Conservation (phyloP, 2,329 filamentous ascomycete genomes). For the Lasiodiplodia sp. region DNA sequence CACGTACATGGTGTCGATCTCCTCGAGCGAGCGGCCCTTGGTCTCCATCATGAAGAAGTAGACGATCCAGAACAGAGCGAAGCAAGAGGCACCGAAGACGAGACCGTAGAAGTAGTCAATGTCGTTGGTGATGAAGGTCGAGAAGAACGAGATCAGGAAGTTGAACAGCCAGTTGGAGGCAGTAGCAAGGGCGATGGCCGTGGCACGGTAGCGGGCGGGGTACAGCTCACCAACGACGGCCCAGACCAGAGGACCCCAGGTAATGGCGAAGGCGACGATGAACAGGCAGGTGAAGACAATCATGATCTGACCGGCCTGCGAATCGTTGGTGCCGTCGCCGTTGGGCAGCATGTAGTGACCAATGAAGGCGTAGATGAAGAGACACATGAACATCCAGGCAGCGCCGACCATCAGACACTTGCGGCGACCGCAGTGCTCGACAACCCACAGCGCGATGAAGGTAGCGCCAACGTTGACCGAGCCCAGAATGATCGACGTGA, state of each 20-base stretch:
- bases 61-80: constrained; percentile 69
- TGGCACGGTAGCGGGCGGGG: constrained; percentile 60
- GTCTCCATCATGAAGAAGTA: constrained; percentile 82
- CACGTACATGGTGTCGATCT: constrained; percentile 78
- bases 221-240: constrained; percentile 72
- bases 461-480: constrained; percentile 58
- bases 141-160: constrained; percentile 70
- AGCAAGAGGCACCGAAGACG: constrained; percentile 76
- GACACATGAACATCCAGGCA: constrained; percentile 63
- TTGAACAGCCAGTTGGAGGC: constrained; percentile 55
- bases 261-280: constrained; percentile 71
- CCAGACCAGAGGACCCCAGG: constrained; percentile 77
- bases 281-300: constrained; percentile 75
- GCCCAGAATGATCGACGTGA: constrained; percentile 57
- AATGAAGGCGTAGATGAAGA: constrained; percentile 61
- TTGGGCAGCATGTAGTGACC: constrained; percentile 53
- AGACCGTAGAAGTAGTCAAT: constrained; percentile 79
- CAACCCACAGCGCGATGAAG: constrained; percentile 56
- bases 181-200: constrained; percentile 45
- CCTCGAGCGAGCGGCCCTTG: constrained; percentile 76
- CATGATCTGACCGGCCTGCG: constrained; percentile 63
- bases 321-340: constrained; percentile 42
- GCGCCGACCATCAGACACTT: constrained; percentile 54
- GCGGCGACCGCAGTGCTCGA: constrained; percentile 56
- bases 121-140: constrained; percentile 75